Evolutionary conservation across 805 yeast genomes (phyloP), one percentile per base, ranked within the genome.

Genomic region (Candida ipomoeae): DNA sequence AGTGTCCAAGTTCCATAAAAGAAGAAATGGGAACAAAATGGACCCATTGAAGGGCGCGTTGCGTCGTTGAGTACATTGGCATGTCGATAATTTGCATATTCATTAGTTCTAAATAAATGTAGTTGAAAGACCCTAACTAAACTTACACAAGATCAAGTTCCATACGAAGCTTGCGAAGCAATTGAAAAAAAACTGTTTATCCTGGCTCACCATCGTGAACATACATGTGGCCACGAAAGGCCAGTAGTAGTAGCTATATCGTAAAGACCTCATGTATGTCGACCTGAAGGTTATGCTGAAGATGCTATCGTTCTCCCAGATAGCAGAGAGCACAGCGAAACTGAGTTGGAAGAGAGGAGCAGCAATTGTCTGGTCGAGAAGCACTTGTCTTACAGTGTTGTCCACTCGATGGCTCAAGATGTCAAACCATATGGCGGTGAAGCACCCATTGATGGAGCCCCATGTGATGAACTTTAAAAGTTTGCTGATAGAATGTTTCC

Each of bases 31-130:
- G 37, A 77, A 68, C 51, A 82, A 80, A 63, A 66, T 73, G 17
- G 85, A 85, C 66, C 89, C 91, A n/a, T 73, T 85, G 61, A 85
- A 83, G 65, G 78, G 69, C 5, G 66, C 50, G 1, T 55, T 50
- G 44, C 55, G 48, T 33, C 52, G 48, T 14, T 52, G 31, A 42
- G 37, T 10, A 37, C 18, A 14, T 42, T 42, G 38, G 21, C 6
- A 20, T 33, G 20, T 34, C 34, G 45, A 42, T 42, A 29, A 42
- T 29, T 42, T 32, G 69, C 50, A 70, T 62, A 57, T 56, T 53
- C 40, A 52, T 49, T 34, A 23, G 41, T 39, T 39, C n/a, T 21
- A 21, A 39, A 14, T 39, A 39, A 39, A 20, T 3, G 41, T 39
- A 39, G 11, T 36, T 47, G 39, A 15, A 6, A 21, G 23, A 8